Evolutionary conservation across 768 basidiomycete genomes (phyloP).

Genomic region (Podaxis carcinomalis): DNA sequence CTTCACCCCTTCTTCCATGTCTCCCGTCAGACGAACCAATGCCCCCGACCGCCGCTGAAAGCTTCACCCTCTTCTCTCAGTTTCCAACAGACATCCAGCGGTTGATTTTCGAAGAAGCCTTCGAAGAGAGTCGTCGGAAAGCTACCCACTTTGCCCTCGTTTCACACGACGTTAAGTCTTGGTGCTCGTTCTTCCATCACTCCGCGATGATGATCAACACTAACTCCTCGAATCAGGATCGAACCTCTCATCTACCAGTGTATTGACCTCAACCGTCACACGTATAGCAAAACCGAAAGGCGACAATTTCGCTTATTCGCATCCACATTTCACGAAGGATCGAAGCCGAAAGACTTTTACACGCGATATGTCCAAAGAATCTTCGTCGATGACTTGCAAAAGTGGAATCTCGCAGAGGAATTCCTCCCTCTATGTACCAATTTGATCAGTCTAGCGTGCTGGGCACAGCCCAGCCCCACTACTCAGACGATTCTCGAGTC

Average conservation of each 20-base stretch:
- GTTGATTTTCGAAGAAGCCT: constrained; percentile 8
- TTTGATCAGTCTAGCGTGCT: constrained; percentile 3
- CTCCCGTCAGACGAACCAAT: neutral
- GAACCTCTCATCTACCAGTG: constrained; percentile 11
- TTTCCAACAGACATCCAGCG: constrained; percentile 5
- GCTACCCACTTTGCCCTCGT: constrained; percentile 2
- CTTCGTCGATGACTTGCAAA: constrained; percentile 1
- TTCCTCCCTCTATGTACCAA: constrained; percentile 5
- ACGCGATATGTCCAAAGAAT: neutral
- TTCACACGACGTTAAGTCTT: constrained; percentile 5
- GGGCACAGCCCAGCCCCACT: neutral
- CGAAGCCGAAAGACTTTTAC: neutral
- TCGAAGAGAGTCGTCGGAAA: neutral
- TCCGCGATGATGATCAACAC: neutral
- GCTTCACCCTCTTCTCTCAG: neutral
- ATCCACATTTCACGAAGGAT: neutral
- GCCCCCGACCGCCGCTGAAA: neutral
- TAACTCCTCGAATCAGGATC: constrained; percentile 1
- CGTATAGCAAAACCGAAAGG: neutral
- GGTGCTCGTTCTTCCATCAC: neutral
- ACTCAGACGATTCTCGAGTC: neutral
- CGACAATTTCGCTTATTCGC: neutral
- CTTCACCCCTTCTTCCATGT: neutral
- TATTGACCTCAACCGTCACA: neutral
- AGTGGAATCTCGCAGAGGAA: neutral